Conservation (phyloP, 1,284 basidiomycete genomes). For the Porodaedalea pini region DNA sequence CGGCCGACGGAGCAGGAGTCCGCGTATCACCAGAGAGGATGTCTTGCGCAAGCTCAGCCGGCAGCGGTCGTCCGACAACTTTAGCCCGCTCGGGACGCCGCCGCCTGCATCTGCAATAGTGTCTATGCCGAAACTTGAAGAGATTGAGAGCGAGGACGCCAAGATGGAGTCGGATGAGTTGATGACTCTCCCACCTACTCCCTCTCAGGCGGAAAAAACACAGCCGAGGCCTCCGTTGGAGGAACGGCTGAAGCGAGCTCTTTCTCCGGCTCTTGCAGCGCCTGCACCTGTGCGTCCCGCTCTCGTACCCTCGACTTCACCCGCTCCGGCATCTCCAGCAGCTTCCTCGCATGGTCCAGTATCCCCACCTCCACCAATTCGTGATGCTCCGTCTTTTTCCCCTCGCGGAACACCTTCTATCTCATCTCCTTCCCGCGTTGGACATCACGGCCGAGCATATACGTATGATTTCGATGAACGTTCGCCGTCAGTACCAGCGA, state of each 20-base stretch:
- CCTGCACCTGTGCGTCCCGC: slow-evolving; percentile 5
- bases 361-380: not conserved
- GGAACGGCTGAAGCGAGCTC: slow-evolving; percentile 13
- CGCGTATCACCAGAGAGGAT: slow-evolving; percentile 50
- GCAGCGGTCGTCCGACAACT: slow-evolving; percentile 38
- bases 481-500: not conserved
- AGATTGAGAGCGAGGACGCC: not conserved
- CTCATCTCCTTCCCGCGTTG: slow-evolving; percentile 1
- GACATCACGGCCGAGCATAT: slow-evolving; percentile 3
- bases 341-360: not conserved
- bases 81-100: slow-evolving; percentile 2
- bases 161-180: not conserved
- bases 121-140: not conserved
- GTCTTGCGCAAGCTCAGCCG: slow-evolving; percentile 47
- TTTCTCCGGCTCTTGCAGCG: slow-evolving; percentile 3
- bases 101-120: not conserved
- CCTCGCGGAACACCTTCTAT: not conserved
- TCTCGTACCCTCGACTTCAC: not conserved
- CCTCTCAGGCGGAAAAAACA: not conserved
- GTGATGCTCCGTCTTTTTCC: not conserved
- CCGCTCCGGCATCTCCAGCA: not conserved
- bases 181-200: not conserved
- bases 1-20: slow-evolving; percentile 30
- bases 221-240: slow-evolving; percentile 8
- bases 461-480: slow-evolving; percentile 10